A percentile compares a stretch with the other conserved stretches of the same genome.
phyloP scores from a whole-genome alignment of 345 rosid genomes.

The Populus davidiana region DNA sequence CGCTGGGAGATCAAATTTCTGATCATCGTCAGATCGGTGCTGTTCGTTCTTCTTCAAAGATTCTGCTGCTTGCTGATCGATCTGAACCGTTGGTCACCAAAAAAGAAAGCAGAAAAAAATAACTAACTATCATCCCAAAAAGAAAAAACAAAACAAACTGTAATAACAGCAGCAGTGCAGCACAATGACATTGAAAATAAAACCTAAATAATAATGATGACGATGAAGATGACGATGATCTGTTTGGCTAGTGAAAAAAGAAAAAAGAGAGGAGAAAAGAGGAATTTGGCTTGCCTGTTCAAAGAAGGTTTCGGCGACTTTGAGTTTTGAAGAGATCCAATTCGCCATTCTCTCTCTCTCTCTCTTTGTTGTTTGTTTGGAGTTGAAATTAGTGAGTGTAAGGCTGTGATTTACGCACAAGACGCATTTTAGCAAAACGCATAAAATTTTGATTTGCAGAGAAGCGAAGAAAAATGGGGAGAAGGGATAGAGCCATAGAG shows the following conservation, averaged over 20 bases:
- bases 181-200: background rate
- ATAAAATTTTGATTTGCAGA: background rate
- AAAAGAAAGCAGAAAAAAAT: conserved; percentile 18
- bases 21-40: conserved; percentile 54
- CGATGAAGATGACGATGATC: background rate
- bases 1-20: conserved; percentile 35
- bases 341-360: conserved; percentile 50
- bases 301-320: conserved; percentile 80
- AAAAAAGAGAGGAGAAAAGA: background rate
- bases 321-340: conserved; percentile 95
- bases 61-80: conserved; percentile 95
- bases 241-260: background rate
- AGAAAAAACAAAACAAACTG: background rate
- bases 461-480: background rate
- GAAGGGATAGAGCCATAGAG: background rate
- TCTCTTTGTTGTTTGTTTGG: background rate
- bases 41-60: conserved; percentile 74
- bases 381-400: background rate
- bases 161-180: background rate
- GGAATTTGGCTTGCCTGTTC: conserved; percentile 51
- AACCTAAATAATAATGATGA: conserved; percentile 3
- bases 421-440: conserved; percentile 7
- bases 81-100: conserved; percentile 40
- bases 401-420: background rate
- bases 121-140: background rate